Evolutionary conservation across 2,329 filamentous ascomycete species (phyloP), one percentile per base, ranked within the genome.

Genomic region (Akanthomyces lecanii): DNA sequence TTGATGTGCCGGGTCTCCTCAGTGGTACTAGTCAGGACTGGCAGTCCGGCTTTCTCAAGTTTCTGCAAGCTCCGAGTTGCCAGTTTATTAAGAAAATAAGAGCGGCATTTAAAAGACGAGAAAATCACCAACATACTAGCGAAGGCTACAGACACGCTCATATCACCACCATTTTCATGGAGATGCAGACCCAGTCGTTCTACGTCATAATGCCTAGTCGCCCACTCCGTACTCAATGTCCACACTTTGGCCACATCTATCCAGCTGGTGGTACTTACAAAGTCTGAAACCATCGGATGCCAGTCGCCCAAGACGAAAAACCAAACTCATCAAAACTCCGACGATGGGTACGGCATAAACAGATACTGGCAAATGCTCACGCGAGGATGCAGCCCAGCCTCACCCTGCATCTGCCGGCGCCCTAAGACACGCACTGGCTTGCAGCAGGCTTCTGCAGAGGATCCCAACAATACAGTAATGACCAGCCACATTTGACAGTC

Each of bases 371-470:
- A 58, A 52, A 21, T 52, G 57, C 47, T 52, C 57, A 60, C 48
- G 57, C 57, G 57, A 60, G 47, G 40, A 28, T 44, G 36, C 48
- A n/a, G 44, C 47, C 47, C 23, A 44, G 42, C 33, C 10, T 11
- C 33, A 36, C 12, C 36, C 57, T 30, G 57, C 36, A 60, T 42
- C 33, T 33, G n/a, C 47, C 7, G 38, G 33, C 14, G 23, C n/a
- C 45, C n/a, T 25, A 11, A 48, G 48, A 21, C 38, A 18, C 48
- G 25, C 38, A 38, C 36, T n/a, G 33, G 36, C 45, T 33, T 51
- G 56, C 56, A 59, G 56, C 56, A 51, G 36, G 56, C 56, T 42
- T 42, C 45, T 59, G 56, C 47, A 59, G 23, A 59, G 47, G 21
- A 42, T 54, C 59, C 40, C 59, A 61, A 55, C 59, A 61, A 55